A percentile compares a stretch with the other conserved stretches of the same genome.
Evolutionary conservation across 441 rosid species (phyloP).

Genomic region (Theobroma grandiflorum): DNA sequence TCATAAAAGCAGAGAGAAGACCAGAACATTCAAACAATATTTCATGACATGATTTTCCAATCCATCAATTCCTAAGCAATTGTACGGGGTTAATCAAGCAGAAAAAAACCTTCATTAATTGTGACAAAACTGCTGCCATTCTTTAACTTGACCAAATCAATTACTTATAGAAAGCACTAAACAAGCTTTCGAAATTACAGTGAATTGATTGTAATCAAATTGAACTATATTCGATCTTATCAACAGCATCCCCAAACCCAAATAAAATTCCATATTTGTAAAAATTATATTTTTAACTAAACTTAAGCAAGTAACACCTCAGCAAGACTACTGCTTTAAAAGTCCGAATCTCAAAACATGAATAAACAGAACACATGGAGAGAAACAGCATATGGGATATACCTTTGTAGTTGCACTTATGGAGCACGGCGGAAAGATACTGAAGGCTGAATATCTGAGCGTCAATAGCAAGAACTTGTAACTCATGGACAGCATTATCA

Average conservation of each 20-base stretch:
- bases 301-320: background rate
- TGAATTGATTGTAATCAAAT: background rate
- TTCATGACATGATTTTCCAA: too few species aligned
- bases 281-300: background rate
- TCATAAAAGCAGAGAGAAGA: too few species aligned
- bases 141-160: too few species aligned
- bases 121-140: background rate
- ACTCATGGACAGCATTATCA: background rate
- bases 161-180: background rate
- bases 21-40: too few species aligned
- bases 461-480: background rate
- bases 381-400: background rate
- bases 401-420: constrained; percentile 16
- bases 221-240: background rate
- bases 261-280: background rate
- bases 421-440: constrained; percentile 14
- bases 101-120: too few species aligned
- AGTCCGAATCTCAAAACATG: background rate
- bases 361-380: background rate
- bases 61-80: too few species aligned
- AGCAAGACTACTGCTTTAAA: background rate
- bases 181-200: too few species aligned
- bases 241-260: background rate
- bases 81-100: too few species aligned
- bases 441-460: background rate